Base-by-base conservation (phyloP, 345 rosid genomes). In the Aquilaria sinensis region DNA sequence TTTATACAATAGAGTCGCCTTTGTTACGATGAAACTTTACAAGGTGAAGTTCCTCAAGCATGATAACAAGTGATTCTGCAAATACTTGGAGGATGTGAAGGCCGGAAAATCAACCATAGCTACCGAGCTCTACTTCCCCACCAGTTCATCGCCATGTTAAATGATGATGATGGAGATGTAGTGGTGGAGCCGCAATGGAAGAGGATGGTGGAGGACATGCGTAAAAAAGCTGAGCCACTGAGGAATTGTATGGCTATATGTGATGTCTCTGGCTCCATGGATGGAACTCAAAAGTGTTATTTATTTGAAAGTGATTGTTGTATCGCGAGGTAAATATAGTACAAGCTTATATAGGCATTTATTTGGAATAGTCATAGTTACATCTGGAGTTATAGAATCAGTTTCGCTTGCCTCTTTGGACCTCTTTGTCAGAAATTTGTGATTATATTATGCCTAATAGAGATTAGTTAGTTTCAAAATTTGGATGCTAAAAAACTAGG, bases 121-220 rank as follows among this genome's bases (percentile, higher is more conserved):
- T 0, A 80, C 90, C 2, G 85, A 2, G 86, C 84, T 3, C 47
- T 88, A 77, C 84, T 53, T 16, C 88, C 88, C 3, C 92, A 88
- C 31, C 74, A 88, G 77, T 82, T 83, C 8, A 72, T 88, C 10
- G 60, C 23, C 0, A 71, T 81, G 30, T 60, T 82, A 54, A 11
- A 51, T 11, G 80, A 70, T 11, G 68, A 13, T 1, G 67, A 64
- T 3, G 79, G 75, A 0, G 73, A 77, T 5, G 56, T 63, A 41
- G 88, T 84, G 23, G 85, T 84, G 0, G 85, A 80, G 77, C 77
- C 85, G 69, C 85, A 67, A 6, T 78, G 96, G 96, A 71, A 52
- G 60, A 74, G 85, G 48, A 84, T 83, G 83, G 83, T 89, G 53
- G 79, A 76, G 43, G 91, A 80, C 74, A 15, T 78, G 33, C 49